Evolutionary conservation across 768 basidiomycete genomes (phyloP), one percentile per base, ranked within the genome.

Genomic region (Suillus plorans): DNA sequence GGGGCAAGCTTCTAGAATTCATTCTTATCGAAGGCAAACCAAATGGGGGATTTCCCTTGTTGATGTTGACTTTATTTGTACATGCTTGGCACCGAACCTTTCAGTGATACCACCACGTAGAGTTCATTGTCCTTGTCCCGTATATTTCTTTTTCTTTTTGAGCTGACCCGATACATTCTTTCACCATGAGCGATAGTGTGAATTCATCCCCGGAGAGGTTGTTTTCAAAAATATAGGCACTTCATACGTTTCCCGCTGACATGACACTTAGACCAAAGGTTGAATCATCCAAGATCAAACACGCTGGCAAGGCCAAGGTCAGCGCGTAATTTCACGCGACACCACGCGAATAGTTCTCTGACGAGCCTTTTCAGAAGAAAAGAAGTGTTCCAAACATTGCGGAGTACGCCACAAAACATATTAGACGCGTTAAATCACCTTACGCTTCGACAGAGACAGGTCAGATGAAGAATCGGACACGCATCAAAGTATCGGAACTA

Each of bases 131-230:
- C 66, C 63, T 67, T 5, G 60, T 61, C 45, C 56, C 44, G 59
- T 64, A 69, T 69, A 68, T 66, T 64, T 63, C 39, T 59, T 34
- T 62, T 9, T 59, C 56, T 50, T 13, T 53, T 61, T 55, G 59
- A 22, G 45, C 72, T 66, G 67, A 72, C 71, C 66, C 25, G 64
- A 68, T 67, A 63, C 74, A 63, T 53, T 77, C 76, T 44, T 59
- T 77, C 74, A 74, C 65, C 65, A 77, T 76, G 76, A 69, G 66
- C 69, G 64, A 76, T 69, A 63, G 64, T 52, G 13, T 34, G 18
- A 18, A 31, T 12, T 34, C 67, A 18, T 44, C 65, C 5, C 60
- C 69, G 12, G 31, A 61, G 59, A 62, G 70, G 75, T 77, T 58
- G 61, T 71, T 64, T 42, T 28, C 34, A 1, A 31, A 37, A 52